These are phyloP conservation scores for Buddleja alternifolia DNA, from an alignment of 257 asterid genomes.

Conservation along the genomic window DNA sequence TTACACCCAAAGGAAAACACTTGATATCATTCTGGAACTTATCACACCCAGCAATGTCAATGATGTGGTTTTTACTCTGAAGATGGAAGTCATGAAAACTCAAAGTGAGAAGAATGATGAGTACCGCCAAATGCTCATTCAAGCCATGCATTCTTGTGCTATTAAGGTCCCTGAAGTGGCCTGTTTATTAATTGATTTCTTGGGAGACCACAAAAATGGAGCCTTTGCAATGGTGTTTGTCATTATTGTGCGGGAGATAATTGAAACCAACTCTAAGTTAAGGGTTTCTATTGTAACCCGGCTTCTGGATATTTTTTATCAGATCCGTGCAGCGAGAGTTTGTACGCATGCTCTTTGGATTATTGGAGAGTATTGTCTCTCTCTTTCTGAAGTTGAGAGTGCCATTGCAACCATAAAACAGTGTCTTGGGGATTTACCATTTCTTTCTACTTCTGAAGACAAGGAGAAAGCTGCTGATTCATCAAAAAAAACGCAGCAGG, in stretches of 20 bases:
- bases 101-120: constrained; percentile 93
- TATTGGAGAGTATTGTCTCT: too few species aligned
- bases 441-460: constrained; percentile 87
- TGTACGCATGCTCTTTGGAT: too few species aligned
- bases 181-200: constrained; percentile 91
- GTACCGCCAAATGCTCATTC: constrained; percentile 94
- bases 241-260: constrained; percentile 83
- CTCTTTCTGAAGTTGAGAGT: too few species aligned
- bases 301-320: too few species aligned
- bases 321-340: too few species aligned
- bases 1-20: constrained; percentile 83
- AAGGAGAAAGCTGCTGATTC: constrained; percentile 76
- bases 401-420: too few species aligned
- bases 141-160: too few species aligned
- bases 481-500: constrained; percentile 75
- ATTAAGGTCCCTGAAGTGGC: constrained; percentile 95
- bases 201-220: constrained; percentile 91
- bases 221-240: constrained; percentile 90
- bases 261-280: too few species aligned
- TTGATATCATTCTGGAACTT: constrained; percentile 91
- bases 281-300: too few species aligned
- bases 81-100: constrained; percentile 95
- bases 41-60: constrained; percentile 82
- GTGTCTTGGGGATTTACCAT: too few species aligned
- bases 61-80: constrained; percentile 85